These are phyloP conservation scores for Poronia punctata DNA, from an alignment of 495 filamentous ascomycete genomes.

Conservation along the genomic window DNA sequence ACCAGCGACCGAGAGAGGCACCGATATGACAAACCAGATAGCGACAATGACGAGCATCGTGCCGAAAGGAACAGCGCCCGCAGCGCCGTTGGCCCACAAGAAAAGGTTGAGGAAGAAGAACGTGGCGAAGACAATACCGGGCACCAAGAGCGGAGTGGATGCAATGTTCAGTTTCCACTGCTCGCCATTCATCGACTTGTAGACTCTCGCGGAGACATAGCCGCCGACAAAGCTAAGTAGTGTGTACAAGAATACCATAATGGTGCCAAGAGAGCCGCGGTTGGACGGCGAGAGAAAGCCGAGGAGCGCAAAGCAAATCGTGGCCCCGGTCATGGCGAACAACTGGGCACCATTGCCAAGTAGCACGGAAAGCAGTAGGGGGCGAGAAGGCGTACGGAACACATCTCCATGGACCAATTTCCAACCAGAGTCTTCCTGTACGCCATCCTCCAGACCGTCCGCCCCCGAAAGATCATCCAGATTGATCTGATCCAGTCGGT, in stretches of 20 bases:
- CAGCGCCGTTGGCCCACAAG: constrained; percentile 83
- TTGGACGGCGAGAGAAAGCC: constrained; percentile 93
- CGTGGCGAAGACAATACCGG: constrained; percentile 73
- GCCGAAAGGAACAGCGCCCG: constrained; percentile 89
- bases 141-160: constrained; percentile 78
- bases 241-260: constrained; percentile 87
- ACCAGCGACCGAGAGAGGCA: constrained; percentile 82
- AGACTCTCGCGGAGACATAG: constrained; percentile 79
- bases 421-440: constrained; percentile 97
- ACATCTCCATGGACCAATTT: constrained; percentile 97
- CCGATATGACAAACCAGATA: constrained; percentile 95
- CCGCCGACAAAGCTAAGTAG: constrained; percentile 89
- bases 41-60: constrained; percentile 90
- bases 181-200: constrained; percentile 89
- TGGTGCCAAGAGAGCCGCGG: constrained; percentile 84
- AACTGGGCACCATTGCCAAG: constrained; percentile 92
- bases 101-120: constrained; percentile 97
- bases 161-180: constrained; percentile 90
- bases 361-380: constrained; percentile 77
- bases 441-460: constrained; percentile 76
- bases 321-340: constrained; percentile 94
- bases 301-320: constrained; percentile 86
- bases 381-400: constrained; percentile 78
- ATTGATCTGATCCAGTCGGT: constrained; percentile 78
- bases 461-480: constrained; percentile 77